These are phyloP conservation scores for Blastocystis sp. DNA, from an alignment of 352 stramenopile species.

Conservation along the genomic window DNA sequence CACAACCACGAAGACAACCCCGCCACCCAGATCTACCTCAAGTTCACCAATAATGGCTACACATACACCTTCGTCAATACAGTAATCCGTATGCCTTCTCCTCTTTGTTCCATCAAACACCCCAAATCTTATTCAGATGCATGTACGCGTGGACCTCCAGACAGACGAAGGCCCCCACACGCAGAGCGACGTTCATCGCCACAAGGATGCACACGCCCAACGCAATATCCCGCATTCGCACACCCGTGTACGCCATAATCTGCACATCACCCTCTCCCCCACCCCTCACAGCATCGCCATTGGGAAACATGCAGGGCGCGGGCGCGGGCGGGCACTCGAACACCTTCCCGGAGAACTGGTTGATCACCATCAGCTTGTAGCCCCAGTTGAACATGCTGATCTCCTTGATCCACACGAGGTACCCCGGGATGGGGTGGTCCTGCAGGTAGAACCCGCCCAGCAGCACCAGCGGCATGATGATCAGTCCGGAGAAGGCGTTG, in stretches of 20 bases:
- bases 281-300: conserved; percentile 10
- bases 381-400: conserved; percentile 70
- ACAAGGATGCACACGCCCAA: conserved; percentile 51
- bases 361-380: conserved; percentile 56
- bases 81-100: too few species aligned
- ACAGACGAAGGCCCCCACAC: conserved; percentile 22
- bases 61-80: too few species aligned
- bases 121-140: conserved; percentile 56
- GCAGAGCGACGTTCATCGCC: conserved; percentile 25
- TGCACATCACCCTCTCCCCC: not conserved
- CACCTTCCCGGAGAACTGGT: conserved; percentile 60
- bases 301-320: conserved; percentile 20
- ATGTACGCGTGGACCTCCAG: conserved; percentile 51
- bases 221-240: conserved; percentile 10
- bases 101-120: too few species aligned
- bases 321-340: conserved; percentile 65
- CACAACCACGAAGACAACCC: too few species aligned
- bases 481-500: conserved; percentile 36
- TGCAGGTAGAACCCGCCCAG: conserved; percentile 66
- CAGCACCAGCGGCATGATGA: conserved; percentile 55
- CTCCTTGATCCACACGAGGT: conserved; percentile 65
- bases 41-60: too few species aligned
- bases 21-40: too few species aligned
- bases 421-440: conserved; percentile 17
- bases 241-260: conserved; percentile 48